Evolutionary conservation across 805 yeast species (phyloP), one percentile per base, ranked within the genome.

Genomic region (Pichia heedii): DNA sequence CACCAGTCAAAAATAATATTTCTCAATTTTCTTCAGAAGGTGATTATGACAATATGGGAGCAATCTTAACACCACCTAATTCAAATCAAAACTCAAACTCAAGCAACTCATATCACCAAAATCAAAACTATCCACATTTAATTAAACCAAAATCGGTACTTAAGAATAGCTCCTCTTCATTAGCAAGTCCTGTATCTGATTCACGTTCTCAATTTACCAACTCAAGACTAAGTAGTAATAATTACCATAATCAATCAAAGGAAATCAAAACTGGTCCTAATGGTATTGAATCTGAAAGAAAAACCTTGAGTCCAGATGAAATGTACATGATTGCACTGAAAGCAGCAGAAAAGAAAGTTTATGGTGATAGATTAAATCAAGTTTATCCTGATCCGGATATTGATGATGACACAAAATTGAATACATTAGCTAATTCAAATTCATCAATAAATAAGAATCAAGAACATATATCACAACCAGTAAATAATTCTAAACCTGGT

Each of bases 261-360:
- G 32, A 29, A 15, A 29, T 29, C 9, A 18, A 37, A 27, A n/a
- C 9, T 16, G n/a, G 19, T 12, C 16, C 38, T 5, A 13, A 20
- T 5, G 13, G 21, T 4, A 24, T 11, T 7, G 36, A 37, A 9
- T 8, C 34, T 15, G 22, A 13, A 9, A 42, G 33, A 8, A 34
- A 34, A 2, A 39, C 52, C 36, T 50, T 58, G 35, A 56, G 74
- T 22, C 71, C 71, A 21, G 73, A 69, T 34, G 81, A 77, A 48
- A 64, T 77, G 67, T 79, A 78, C 51, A 67, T 66, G 19, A 63
- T 63, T 49, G 84, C 84, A 0, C 64, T 71, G 47, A 72, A 71
- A 49, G 71, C 73, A 13, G 84, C 85, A 0, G 63, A 69, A 56
- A 69, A 66, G 46, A 76, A 68, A 45, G 83, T 79, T 1, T 77